Base-by-base conservation (phyloP, 495 filamentous ascomycete species). In the Podospora appendiculata region DNA sequence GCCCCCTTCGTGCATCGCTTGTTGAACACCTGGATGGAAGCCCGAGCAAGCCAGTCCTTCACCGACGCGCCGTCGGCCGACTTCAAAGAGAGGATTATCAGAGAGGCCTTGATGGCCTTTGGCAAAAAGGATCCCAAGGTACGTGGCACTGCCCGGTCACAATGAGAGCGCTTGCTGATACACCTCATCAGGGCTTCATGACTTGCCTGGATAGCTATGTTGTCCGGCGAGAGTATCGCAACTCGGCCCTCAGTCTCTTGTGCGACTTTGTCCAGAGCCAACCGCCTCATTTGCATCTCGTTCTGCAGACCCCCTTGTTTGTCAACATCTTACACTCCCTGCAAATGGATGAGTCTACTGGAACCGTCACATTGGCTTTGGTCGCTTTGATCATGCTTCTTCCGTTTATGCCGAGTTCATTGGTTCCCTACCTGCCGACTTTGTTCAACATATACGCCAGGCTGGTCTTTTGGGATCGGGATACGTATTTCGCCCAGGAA, bases 381-480 rank as follows among this genome's bases (percentile, higher is more conserved):
- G 81, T 83, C 9, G 72, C 79, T 6, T 58, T 90, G 53, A 81
- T 83, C 55, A 89, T 89, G 86, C 80, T 89, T 43, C 68, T 90
- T 48, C 86, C 86, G 11, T 84, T 86, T 61, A 83, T 89, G 54
- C 85, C 85, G 1, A 82, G 76, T 63, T 80, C 83, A 8, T 62
- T 88, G 8, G 77, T 77, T 8, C 66, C 73, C 11, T 78, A 81
- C 58, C 69, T 90, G 6, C 79, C 84, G 16, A 75, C 79, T 39
- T 71, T 89, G 12, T 90, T 88, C 76, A 79, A 89, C 51, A 82
- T 89, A 51, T 90, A 89, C 63, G 84, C 79, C 38, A 66, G 86
- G 48, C 62, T 89, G 44, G 66, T 90, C 25, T 90, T 88, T 58
- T 89, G 86, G 86, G 84, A 88, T 45, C 61, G 73, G 50, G 74